These are phyloP conservation scores for Crithidia thermophila DNA, from an alignment of 208 protist genomes.

Conservation along the genomic window DNA sequence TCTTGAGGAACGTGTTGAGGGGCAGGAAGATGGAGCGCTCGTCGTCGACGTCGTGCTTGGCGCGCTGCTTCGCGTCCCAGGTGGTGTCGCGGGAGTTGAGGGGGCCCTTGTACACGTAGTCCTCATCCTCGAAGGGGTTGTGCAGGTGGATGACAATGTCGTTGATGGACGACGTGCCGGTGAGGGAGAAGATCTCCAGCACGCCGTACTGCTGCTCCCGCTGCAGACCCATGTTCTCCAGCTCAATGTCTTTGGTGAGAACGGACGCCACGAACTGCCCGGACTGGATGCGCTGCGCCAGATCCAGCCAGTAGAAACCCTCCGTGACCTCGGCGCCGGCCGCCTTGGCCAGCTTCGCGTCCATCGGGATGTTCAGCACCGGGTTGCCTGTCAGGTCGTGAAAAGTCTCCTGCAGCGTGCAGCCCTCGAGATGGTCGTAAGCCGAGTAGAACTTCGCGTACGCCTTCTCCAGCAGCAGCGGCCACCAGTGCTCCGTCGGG, in stretches of 20 bases:
- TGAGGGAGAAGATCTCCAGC: constrained; percentile 79
- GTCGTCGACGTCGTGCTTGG: constrained; percentile 51
- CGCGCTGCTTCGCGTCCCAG: constrained; percentile 53
- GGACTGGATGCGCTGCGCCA: constrained; percentile 61
- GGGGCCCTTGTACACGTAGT: constrained; percentile 66
- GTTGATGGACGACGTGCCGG: constrained; percentile 53
- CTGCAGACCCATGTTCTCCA: constrained; percentile 73
- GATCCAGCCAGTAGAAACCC: constrained; percentile 64
- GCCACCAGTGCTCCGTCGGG: constrained; percentile 80
- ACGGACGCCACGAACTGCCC: constrained; percentile 58
- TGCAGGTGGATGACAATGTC: constrained; percentile 73
- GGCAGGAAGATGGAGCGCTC: constrained; percentile 63
- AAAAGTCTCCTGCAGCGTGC: constrained; percentile 75
- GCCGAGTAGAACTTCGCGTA: constrained; percentile 90
- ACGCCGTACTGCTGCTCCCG: constrained; percentile 80
- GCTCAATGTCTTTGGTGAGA: constrained; percentile 55
- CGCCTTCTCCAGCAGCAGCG: constrained; percentile 89
- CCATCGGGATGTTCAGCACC: constrained; percentile 75
- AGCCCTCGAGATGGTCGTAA: constrained; percentile 77
- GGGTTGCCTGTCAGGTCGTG: constrained; percentile 84
- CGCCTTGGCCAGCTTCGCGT: constrained; percentile 68
- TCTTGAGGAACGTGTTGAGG: constrained; percentile 57
- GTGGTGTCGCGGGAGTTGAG: constrained; percentile 52
- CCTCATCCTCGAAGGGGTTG: constrained; percentile 85
- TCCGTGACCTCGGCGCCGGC: constrained; percentile 50